A percentile compares a stretch with the other conserved stretches of the same genome.
phyloP scores from a whole-genome alignment of 2,329 filamentous ascomycete genomes.

The Aspergillus novoparasiticus region DNA sequence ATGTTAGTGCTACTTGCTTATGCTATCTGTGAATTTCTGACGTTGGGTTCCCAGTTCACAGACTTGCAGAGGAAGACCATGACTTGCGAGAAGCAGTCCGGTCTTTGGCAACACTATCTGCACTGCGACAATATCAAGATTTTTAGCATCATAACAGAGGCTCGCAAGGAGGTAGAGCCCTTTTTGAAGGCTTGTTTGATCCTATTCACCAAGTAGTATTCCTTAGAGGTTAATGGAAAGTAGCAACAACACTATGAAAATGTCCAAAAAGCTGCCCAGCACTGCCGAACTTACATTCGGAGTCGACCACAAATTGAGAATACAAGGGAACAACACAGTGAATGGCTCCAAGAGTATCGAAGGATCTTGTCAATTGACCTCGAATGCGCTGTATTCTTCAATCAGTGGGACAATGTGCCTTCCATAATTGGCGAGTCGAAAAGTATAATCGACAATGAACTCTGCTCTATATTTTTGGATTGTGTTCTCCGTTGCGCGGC shows the following conservation, averaged over 20 bases:
- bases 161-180: slow-evolving; percentile 47
- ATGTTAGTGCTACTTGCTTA: background rate
- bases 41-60: slow-evolving; percentile 35
- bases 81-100: slow-evolving; percentile 34
- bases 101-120: slow-evolving; percentile 62
- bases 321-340: slow-evolving; percentile 49
- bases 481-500: slow-evolving; percentile 59
- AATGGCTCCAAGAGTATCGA: slow-evolving; percentile 64
- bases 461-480: slow-evolving; percentile 68
- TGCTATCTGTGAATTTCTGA: background rate
- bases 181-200: slow-evolving; percentile 38
- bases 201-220: background rate
- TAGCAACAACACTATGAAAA: slow-evolving; percentile 64
- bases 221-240: background rate
- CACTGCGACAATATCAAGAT: slow-evolving; percentile 70
- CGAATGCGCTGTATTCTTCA: slow-evolving; percentile 69
- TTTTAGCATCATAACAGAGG: slow-evolving; percentile 50
- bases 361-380: slow-evolving; percentile 76
- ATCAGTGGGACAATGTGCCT: slow-evolving; percentile 67
- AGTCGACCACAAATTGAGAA: slow-evolving; percentile 40
- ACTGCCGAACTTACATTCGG: slow-evolving; percentile 57
- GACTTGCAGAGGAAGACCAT: slow-evolving; percentile 35
- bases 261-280: slow-evolving; percentile 61
- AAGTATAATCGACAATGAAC: slow-evolving; percentile 38
- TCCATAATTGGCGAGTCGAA: slow-evolving; percentile 57